phyloP scores from a whole-genome alignment of 73 alveolate species.

The Tetrahymena malaccensis region DNA sequence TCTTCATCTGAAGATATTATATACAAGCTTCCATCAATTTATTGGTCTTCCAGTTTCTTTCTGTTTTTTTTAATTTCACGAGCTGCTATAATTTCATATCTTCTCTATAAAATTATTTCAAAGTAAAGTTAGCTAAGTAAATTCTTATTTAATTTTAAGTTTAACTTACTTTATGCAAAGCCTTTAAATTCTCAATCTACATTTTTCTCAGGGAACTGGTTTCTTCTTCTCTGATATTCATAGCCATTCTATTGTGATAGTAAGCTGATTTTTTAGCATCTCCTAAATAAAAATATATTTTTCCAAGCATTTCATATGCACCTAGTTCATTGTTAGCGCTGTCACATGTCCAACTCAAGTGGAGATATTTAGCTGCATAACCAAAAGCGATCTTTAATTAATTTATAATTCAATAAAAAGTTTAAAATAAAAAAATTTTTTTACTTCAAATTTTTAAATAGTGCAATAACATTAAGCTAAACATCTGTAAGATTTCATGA shows the following conservation, averaged over 20 bases:
- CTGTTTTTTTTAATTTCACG: not conserved
- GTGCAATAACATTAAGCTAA: not conserved
- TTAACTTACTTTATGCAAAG: not conserved
- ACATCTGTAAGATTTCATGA: not conserved
- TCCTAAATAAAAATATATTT: not conserved
- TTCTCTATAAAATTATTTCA: not conserved
- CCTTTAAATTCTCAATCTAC: not conserved
- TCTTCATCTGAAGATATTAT: not conserved
- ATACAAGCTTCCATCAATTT: not conserved
- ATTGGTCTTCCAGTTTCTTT: not conserved
- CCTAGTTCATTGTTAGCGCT: not conserved
- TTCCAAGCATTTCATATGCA: not conserved
- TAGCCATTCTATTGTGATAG: not conserved
- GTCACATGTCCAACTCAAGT: not conserved
- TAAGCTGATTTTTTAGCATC: not conserved
- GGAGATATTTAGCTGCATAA: not conserved
- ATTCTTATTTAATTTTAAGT: not conserved
- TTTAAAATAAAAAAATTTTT: not conserved
- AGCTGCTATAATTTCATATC: not conserved
- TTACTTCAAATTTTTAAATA: not conserved
- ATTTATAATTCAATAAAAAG: not conserved
- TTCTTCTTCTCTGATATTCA: not conserved
- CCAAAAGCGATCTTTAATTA: not conserved
- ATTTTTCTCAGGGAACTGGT: not conserved
- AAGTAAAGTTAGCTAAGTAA: not conserved